These are phyloP conservation scores for grape (Vitis vinifera) DNA, from an alignment of 164 flowering plant genomes.

Conservation along the genomic window DNA sequence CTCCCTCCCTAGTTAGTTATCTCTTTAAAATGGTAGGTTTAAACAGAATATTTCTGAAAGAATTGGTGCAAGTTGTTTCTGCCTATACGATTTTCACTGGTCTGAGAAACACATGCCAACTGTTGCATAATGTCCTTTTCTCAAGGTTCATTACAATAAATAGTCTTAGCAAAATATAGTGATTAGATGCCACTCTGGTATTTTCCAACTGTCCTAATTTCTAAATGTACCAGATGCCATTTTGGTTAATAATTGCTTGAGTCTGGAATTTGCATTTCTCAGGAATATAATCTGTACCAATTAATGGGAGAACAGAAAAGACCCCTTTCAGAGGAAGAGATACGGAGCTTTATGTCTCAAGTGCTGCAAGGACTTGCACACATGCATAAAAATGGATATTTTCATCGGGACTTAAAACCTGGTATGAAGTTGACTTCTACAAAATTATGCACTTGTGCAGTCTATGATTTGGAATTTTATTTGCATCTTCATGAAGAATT, in stretches of 20 bases:
- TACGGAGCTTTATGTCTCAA: constrained; percentile 65
- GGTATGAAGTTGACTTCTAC: constrained; percentile 34
- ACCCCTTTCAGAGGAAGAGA: constrained; percentile 73
- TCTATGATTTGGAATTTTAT: not conserved
- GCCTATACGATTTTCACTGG: no score
- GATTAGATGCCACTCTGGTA: no score
- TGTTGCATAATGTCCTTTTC: no score
- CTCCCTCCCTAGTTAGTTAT: no score
- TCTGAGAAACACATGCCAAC: no score
- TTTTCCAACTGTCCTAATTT: not conserved
- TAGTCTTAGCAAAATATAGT: no score
- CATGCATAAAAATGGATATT: constrained; percentile 77
- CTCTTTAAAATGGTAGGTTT: no score
- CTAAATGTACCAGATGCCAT: not conserved
- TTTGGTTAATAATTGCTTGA: not conserved
- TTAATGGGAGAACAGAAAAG: constrained; percentile 54
- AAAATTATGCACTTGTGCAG: not conserved
- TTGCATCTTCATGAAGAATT: not conserved
- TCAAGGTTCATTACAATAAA: no score
- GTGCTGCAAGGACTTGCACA: constrained; percentile 73
- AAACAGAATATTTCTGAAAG: no score
- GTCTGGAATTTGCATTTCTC: constrained; percentile 13
- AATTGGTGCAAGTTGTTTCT: no score
- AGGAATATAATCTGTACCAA: constrained; percentile 82
- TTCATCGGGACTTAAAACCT: constrained; percentile 87